Base-by-base conservation (phyloP, 2,329 filamentous ascomycete genomes). In the Zymoseptoria passerinii region DNA sequence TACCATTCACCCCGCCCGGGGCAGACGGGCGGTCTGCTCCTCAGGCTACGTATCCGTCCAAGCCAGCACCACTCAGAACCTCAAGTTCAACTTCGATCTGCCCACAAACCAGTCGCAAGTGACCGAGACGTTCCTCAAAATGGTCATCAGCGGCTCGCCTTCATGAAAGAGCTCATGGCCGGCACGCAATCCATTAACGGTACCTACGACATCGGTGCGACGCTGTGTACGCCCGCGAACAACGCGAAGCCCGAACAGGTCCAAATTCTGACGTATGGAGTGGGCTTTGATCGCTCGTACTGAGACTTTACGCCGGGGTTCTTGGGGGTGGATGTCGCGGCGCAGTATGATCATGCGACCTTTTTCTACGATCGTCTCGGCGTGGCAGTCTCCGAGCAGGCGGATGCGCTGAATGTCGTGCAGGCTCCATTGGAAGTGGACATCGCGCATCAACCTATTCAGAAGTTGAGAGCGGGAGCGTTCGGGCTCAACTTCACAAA, bases 351-450 rank as follows among this genome's bases (percentile, higher is more conserved):
- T 57, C 75, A 74, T 63, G 71, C 73, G 2, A 75, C 74, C 1
- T 72, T 77, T 66, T 71, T 69, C 56, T 76, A 76, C 66, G 75
- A 77, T 63, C 74, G 75, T 53, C 70, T 77, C 8, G 75, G 74
- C 28, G 67, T 69, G 1, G 75, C 74, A 1, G 58, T 58, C 8
- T 76, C 73, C 23, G 66, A 68, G 50, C 73, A 74, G 53, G 71
- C 74, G 6, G 74, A 76, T 57, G 69, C 72, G 9, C 64, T 74
- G 51, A 66, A 73, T 48, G 65, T 68, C 50, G 72, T 76, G 27
- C 74, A 77, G 62, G 67, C 67, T 7, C 65, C 69, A 19, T 56
- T 75, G 23, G 70, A 77, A 57, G 66, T 73, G 57, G 72, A 71
- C 23, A 70, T 76, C 54, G 66, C 67, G 4, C 71, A 75, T 58